Conservation (phyloP, 441 rosid genomes). For the Euphorbia celastroides region DNA sequence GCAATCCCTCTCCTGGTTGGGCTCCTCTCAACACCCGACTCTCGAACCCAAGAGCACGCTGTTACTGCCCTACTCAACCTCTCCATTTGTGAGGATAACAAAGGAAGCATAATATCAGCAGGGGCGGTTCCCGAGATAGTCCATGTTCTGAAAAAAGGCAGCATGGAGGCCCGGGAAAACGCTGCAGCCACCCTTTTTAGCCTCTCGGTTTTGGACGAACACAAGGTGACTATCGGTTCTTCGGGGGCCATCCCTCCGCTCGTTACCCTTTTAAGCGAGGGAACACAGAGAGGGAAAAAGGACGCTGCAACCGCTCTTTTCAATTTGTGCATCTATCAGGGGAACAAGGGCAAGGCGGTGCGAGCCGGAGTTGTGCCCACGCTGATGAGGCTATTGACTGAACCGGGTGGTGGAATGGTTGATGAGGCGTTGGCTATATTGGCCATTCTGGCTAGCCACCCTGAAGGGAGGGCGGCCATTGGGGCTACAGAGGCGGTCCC, state of each 20-base stretch:
- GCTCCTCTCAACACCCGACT: constrained; percentile 67
- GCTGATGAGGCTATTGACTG: constrained; percentile 66
- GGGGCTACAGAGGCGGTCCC: constrained; percentile 82
- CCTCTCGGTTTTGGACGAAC: constrained; percentile 85
- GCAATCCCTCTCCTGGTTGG: constrained; percentile 91
- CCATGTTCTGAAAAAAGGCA: constrained; percentile 72
- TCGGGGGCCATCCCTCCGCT: constrained; percentile 97
- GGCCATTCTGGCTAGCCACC: constrained; percentile 87
- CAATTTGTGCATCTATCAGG: constrained; percentile 89
- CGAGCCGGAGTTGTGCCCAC: constrained; percentile 83
- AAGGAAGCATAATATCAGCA: constrained; percentile 81
- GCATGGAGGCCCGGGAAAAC: constrained; percentile 98
- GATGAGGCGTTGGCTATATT: constrained; percentile 92
- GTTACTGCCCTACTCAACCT: constrained; percentile 98
- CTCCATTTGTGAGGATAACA: constrained; percentile 86
- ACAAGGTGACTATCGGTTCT: constrained; percentile 91
- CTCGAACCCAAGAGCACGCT: constrained; percentile 91
- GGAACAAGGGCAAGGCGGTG: constrained; percentile 92
- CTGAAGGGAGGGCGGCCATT: constrained; percentile 77
- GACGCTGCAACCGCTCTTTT: constrained; percentile 97
- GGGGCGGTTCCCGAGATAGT: constrained; percentile 96
- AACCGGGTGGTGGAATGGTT: constrained; percentile 95
- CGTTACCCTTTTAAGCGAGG: constrained; percentile 70
- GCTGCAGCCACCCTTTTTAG: constrained; percentile 99
- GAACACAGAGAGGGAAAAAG: constrained; percentile 91